phyloP scores from a whole-genome alignment of 1,284 basidiomycete species.

The Boletellus deceptivus region DNA sequence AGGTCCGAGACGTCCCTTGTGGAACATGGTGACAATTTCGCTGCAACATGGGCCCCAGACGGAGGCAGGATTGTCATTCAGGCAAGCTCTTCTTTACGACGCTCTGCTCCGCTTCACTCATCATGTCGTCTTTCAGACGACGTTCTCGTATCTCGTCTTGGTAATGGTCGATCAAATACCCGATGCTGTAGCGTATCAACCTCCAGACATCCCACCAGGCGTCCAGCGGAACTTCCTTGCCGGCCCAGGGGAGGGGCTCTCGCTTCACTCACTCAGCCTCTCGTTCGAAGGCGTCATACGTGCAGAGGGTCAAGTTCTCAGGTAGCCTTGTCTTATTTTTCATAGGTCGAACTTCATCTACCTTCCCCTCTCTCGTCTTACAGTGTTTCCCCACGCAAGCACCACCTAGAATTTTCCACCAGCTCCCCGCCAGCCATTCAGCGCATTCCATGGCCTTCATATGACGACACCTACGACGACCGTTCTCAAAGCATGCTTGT shows the following conservation, averaged over 20 bases:
- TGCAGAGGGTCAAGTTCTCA: conserved; percentile 71
- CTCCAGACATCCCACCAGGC: conserved; percentile 50
- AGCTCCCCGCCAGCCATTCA: conserved; percentile 68
- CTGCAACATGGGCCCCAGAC: conserved; percentile 79
- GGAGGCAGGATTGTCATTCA: conserved; percentile 75
- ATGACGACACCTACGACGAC: conserved; percentile 40
- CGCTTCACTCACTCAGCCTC: conserved; percentile 61
- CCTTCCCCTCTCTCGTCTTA: neutral
- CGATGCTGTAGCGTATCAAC: conserved; percentile 54
- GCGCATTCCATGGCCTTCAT: conserved; percentile 75
- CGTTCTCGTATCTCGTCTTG: conserved; percentile 75
- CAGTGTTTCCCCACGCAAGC: conserved; percentile 71
- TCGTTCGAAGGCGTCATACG: conserved; percentile 82
- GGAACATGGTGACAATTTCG: conserved; percentile 76
- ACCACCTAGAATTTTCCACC: conserved; percentile 71
- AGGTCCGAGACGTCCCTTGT: conserved; percentile 75
- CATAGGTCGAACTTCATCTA: conserved; percentile 2
- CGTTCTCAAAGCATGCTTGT: conserved; percentile 27
- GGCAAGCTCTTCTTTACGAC: conserved; percentile 43
- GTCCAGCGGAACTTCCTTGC: conserved; percentile 67
- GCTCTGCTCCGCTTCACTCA: conserved; percentile 3
- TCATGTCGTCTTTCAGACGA: conserved; percentile 50
- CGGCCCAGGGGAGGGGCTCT: conserved; percentile 76
- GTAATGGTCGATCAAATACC: conserved; percentile 65
- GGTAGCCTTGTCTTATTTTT: conserved; percentile 37